Conservation (phyloP, 1,139 yeast species). For the Yamadazyma blattariae region DNA sequence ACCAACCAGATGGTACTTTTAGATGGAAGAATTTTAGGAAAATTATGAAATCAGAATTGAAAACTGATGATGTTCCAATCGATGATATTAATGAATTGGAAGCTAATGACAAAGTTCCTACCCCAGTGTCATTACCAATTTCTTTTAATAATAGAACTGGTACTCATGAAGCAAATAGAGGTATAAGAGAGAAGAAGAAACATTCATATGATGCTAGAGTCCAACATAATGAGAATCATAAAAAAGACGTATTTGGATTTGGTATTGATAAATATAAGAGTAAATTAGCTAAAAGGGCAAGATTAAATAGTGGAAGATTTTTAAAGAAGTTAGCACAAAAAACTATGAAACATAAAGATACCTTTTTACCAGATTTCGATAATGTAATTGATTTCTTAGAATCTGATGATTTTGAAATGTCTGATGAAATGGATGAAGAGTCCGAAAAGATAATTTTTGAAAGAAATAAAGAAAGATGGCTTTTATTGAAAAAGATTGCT, state of each 20-base stretch:
- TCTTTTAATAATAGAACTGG: conserved; percentile 90
- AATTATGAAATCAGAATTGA: conserved; percentile 15
- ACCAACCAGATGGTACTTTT: conserved; percentile 40
- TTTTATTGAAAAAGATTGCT: conserved; percentile 63
- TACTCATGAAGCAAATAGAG: conserved; percentile 65
- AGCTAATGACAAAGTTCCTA: conserved; percentile 25
- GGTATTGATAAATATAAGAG: conserved; percentile 64
- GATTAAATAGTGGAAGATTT: conserved; percentile 52
- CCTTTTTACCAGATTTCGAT: conserved; percentile 56
- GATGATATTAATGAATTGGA: conserved; percentile 30
- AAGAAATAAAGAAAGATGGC: conserved; percentile 61
- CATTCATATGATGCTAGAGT: conserved; percentile 81
- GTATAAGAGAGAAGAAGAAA: conserved; percentile 80
- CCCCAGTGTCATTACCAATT: conserved; percentile 46
- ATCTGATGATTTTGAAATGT: conserved; percentile 38
- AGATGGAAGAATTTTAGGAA: conserved; percentile 46
- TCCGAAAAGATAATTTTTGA: conserved; percentile 40
- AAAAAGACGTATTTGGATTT: conserved; percentile 70
- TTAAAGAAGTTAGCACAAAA: conserved; percentile 54
- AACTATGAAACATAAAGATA: conserved; percentile 34
- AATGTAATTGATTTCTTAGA: conserved; percentile 55
- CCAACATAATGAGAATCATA: conserved; percentile 61
- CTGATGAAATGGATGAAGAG: conserved; percentile 38
- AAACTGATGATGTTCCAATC: conserved; percentile 20
- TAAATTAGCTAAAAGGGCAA: conserved; percentile 45